These are phyloP conservation scores for Pseudozyma thailandica DNA, from an alignment of 1,284 basidiomycete genomes.

Conservation along the genomic window DNA sequence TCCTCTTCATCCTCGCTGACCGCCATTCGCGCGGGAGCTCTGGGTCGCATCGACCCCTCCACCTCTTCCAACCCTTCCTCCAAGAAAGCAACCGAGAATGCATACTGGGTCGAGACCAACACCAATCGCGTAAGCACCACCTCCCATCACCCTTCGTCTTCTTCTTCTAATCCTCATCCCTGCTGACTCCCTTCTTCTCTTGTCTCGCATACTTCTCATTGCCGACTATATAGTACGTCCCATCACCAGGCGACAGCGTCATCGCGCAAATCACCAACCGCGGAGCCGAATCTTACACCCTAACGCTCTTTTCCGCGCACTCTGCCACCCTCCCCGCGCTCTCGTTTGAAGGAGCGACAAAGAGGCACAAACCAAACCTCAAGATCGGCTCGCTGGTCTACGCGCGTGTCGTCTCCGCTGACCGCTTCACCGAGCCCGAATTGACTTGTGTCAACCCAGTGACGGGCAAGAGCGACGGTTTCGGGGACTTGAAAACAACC, in stretches of 20 bases:
- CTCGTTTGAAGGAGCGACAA: conserved; percentile 66
- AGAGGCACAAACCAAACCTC: conserved; percentile 64
- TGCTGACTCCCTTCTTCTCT: background rate
- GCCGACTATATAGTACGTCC: conserved; percentile 46
- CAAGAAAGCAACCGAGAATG: conserved; percentile 16
- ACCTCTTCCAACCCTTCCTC: background rate
- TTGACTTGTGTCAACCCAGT: conserved; percentile 62
- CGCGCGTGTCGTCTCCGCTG: conserved; percentile 53
- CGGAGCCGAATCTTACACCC: conserved; percentile 59
- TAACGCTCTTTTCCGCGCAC: conserved; percentile 58
- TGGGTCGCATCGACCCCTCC: conserved; percentile 35
- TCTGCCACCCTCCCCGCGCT: conserved; percentile 58
- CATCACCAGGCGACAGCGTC: conserved; percentile 53
- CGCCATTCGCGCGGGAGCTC: conserved; percentile 42
- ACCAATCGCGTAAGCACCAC: conserved; percentile 25
- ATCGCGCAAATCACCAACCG: conserved; percentile 63
- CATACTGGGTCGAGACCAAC: conserved; percentile 56
- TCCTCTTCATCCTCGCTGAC: conserved; percentile 28
- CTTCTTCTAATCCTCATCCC: background rate
- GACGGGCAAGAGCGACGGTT: conserved; percentile 61
- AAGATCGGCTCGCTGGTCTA: conserved; percentile 63
- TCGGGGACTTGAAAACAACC: conserved; percentile 60
- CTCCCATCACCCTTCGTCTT: background rate
- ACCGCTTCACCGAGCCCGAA: conserved; percentile 62
- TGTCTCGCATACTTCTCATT: background rate